phyloP scores from a whole-genome alignment of 306 rosid species.

The Gastrolobium villosum region DNA sequence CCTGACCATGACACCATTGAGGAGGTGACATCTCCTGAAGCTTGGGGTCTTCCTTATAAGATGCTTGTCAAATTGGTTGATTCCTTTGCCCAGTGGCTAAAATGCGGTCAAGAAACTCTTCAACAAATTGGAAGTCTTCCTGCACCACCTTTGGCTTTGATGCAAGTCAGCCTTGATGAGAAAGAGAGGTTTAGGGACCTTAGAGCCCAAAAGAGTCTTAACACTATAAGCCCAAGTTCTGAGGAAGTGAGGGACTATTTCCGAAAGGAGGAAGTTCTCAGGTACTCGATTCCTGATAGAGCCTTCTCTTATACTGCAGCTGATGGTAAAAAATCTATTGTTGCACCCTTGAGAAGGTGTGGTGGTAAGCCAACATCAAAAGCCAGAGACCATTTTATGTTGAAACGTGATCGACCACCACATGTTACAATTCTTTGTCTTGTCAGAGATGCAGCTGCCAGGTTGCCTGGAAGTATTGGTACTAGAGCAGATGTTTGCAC shows the following conservation, averaged over 20 bases:
- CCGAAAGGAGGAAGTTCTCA: slow-evolving; percentile 92
- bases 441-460: slow-evolving; percentile 98
- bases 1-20: slow-evolving; percentile 73
- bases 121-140: slow-evolving; percentile 99
- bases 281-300: slow-evolving; percentile 99
- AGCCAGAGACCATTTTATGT: slow-evolving; percentile 99
- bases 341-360: slow-evolving; percentile 97
- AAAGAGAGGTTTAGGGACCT: slow-evolving; percentile 97
- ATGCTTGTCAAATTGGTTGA: slow-evolving; percentile 98
- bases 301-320: slow-evolving; percentile 98
- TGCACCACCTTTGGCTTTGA: slow-evolving; percentile 86
- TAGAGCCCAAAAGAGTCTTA: slow-evolving; percentile 98
- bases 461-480: slow-evolving; percentile 99
- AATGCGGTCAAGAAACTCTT: slow-evolving; percentile 99
- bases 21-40: slow-evolving; percentile 92
- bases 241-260: slow-evolving; percentile 94
- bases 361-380: slow-evolving; percentile 99
- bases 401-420: slow-evolving; percentile 97
- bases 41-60: slow-evolving; percentile 95
- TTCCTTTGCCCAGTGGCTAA: slow-evolving; percentile 97
- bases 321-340: slow-evolving; percentile 96
- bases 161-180: slow-evolving; percentile 96
- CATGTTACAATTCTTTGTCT: slow-evolving; percentile 99
- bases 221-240: slow-evolving; percentile 87
- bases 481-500: slow-evolving; percentile 99